These are phyloP conservation scores for Sanghuangporus baumii DNA, from an alignment of 1,284 basidiomycete genomes.

Conservation along the genomic window DNA sequence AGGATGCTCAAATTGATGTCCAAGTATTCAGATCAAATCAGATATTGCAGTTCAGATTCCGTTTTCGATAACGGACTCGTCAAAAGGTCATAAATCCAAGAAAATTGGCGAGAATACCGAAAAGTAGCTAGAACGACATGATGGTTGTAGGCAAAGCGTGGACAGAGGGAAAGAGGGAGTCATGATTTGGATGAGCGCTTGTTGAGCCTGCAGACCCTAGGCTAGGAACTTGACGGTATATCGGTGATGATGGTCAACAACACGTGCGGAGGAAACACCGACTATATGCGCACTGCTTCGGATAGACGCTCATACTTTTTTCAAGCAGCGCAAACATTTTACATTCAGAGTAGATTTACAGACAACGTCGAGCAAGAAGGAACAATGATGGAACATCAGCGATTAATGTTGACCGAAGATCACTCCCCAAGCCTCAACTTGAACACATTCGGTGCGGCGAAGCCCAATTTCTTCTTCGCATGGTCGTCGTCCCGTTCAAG, in stretches of 20 bases:
- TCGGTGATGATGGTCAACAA: neutral
- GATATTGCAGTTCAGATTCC: neutral
- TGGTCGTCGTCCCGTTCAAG: conserved; percentile 56
- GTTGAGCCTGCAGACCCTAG: neutral
- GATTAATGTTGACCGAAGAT: neutral
- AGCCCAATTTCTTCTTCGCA: conserved; percentile 55
- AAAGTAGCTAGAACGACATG: neutral
- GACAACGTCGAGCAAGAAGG: too few species aligned
- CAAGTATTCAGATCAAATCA: neutral
- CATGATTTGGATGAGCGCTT: neutral
- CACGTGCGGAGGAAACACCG: neutral
- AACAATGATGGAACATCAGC: neutral
- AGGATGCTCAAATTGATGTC: neutral
- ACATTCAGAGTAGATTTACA: neutral
- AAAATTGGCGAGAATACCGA: neutral
- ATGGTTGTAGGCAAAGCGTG: neutral
- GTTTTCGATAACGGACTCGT: neutral
- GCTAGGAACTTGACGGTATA: neutral
- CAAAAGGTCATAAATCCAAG: conserved; percentile 1
- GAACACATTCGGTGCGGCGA: conserved; percentile 70
- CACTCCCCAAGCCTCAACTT: conserved; percentile 41
- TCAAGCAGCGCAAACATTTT: neutral
- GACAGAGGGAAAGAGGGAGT: neutral
- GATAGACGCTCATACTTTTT: neutral
- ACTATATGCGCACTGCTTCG: neutral